phyloP scores from a whole-genome alignment of 768 basidiomycete genomes.

The Boletales sp. region DNA sequence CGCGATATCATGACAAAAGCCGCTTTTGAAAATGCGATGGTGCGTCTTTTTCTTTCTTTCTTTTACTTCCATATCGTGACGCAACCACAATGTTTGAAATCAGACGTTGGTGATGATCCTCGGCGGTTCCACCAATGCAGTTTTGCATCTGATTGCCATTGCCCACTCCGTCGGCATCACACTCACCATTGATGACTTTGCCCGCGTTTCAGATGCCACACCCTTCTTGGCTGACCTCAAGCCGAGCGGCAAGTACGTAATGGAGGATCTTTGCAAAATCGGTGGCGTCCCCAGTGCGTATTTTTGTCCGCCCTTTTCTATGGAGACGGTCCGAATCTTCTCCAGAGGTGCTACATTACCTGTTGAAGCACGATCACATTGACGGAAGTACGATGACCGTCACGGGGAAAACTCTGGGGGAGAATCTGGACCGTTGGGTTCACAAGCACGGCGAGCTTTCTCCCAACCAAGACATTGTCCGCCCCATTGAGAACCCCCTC shows the following conservation, averaged over 20 bases:
- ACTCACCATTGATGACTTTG: slow-evolving; percentile 89
- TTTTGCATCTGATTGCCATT: slow-evolving; percentile 94
- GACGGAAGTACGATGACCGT: slow-evolving; percentile 91
- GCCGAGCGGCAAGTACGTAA: slow-evolving; percentile 97
- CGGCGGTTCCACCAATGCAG: slow-evolving; percentile 97
- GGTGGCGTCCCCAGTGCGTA: slow-evolving; percentile 92
- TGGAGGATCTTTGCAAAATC: slow-evolving; percentile 95
- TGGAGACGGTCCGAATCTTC: not conserved
- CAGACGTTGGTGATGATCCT: slow-evolving; percentile 95
- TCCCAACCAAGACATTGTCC: slow-evolving; percentile 75
- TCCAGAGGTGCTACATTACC: slow-evolving; percentile 78
- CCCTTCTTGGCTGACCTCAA: slow-evolving; percentile 97
- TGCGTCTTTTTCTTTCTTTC: slow-evolving; percentile 29
- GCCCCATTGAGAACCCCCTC: slow-evolving; percentile 83
- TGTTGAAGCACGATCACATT: slow-evolving; percentile 84
- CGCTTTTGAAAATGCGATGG: slow-evolving; percentile 98
- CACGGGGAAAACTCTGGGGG: slow-evolving; percentile 84
- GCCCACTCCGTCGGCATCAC: slow-evolving; percentile 93
- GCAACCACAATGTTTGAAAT: not conserved
- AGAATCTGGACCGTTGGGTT: slow-evolving; percentile 89
- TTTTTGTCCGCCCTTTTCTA: not conserved
- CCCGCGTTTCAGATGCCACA: slow-evolving; percentile 83
- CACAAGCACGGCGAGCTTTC: slow-evolving; percentile 77
- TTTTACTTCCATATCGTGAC: slow-evolving; percentile 3
- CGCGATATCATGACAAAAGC: slow-evolving; percentile 95